Base-by-base conservation (phyloP, 148 eudicot genomes). In the Hydrangea macrophylla region DNA sequence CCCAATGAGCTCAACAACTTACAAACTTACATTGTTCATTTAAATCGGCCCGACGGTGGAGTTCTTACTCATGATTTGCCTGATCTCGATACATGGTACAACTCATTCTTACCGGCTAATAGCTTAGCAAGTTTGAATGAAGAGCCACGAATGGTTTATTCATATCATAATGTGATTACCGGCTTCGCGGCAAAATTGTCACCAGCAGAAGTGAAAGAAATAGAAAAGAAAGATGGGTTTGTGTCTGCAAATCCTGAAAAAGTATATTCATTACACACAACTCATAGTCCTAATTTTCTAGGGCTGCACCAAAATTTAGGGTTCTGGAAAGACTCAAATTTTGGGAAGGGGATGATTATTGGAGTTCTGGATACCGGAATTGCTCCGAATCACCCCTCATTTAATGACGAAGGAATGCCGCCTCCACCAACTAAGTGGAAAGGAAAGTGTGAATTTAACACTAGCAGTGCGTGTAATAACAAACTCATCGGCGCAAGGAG, bases 241-340 rank as follows among this genome's bases (percentile, higher is more conserved):
- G 3, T 37, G 18, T 30, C 20, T 2, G 66, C 66, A 22, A 30
- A 25, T 25, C 51, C 32, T 23, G 51, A 37, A 40, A 39, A 15
- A 53, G 40, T 20, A 18, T 62, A 10, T 9, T 53, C n/a, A 7
- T 22, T 22, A 0, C 66, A 37, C 10, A 62, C 53, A 62, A 39
- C 66, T 24, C 66, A 39, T 22, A 11, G 20, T 1, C 66, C 32
- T 3, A 15, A 13, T 20, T 39, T 62, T 20, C 7, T 62, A 30
- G 51, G 51, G 7, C n/a, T 59, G 39, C n/a, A 59, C 22, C 62
- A 18, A 7, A n/a, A 31, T 3, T 35, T 35, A 1, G 44, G 64
- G 64, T 35, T 60, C 26, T 60, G 64, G 64, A 35, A 35, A 60
- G 64, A 60, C 2, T 60, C 64, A 60, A 60, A 60, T 36, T 60